Base-by-base conservation (phyloP, 75 land plant genomes). In the Adiantum capillusveneris region DNA sequence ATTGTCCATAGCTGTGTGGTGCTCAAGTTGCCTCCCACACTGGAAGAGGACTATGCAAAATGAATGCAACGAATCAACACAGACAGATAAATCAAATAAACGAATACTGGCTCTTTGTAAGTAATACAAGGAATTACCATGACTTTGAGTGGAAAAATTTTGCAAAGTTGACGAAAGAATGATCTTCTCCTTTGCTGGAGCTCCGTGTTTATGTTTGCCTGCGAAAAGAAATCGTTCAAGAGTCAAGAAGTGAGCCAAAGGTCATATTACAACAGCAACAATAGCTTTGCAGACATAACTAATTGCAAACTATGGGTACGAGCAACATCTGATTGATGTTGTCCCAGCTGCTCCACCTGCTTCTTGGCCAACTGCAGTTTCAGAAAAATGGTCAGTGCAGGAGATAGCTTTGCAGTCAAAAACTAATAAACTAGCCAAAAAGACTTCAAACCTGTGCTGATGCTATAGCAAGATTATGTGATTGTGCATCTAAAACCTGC, bases 1-100 rank as follows among this genome's bases (percentile, higher is more conserved):
- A 93, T 88, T 65, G 54, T 57, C 24, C 64, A 56, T 51, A 41
- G 59, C 36, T 28, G 53, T 53, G 37, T 34, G 19, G 28, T 39
- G 26, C 18, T 19, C 27, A 13, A 26, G 27, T n/a, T 31, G 13
- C 69, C 63, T 34, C 22, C 27, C 57, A 68, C 17, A 44, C 39
- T 56, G 25, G 44, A 44, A 24, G 41, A 53, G 41, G 25, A 37
- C 29, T 67, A 61, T 13, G n/a, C 49, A 29, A 34, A 25, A 49
- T 21, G 29, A 50, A 26, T 63, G 59, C 58, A 63, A 21, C 12
- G 41, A 42, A 25, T 60, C 44, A 56, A 13, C 57, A 6, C 26
- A 17, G 24, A 56, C 6, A 56, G 29, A 3, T 17, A 3, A 1
- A 27, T 17, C n/a, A 3, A 5, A 9, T 5, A 34, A 34, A 34